phyloP scores from a whole-genome alignment of 768 basidiomycete species.

The Dentipellis sp. region DNA sequence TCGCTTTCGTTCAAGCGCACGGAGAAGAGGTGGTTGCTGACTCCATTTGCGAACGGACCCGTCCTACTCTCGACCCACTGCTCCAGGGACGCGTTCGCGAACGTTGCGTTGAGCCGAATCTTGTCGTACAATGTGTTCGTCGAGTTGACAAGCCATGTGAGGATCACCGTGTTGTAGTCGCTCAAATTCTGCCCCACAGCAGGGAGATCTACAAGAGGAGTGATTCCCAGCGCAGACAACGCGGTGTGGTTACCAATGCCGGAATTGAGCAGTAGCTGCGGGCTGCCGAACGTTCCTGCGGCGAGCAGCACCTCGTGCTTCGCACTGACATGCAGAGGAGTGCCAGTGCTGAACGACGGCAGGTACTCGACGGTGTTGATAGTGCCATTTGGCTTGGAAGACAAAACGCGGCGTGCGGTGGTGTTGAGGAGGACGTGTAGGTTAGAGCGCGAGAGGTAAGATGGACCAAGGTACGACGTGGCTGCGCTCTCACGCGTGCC shows the following conservation, averaged over 20 bases:
- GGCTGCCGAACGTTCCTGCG: neutral
- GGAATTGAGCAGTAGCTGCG: neutral
- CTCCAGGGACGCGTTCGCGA: neutral
- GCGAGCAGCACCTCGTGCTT: neutral
- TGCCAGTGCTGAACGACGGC: neutral
- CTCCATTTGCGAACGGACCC: neutral
- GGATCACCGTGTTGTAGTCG: neutral
- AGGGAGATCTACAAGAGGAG: neutral
- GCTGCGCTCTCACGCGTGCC: constrained; percentile 3
- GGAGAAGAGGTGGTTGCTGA: neutral
- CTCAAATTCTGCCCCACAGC: neutral
- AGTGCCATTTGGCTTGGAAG: neutral
- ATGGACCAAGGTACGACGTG: constrained; percentile 1
- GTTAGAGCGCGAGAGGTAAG: constrained; percentile 2
- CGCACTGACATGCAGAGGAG: constrained; percentile 1
- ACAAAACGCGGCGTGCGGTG: constrained; percentile 3
- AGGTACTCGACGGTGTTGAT: constrained; percentile 4
- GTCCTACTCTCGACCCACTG: neutral
- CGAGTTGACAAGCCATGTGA: neutral
- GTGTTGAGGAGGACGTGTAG: constrained; percentile 1
- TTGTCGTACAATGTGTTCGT: constrained; percentile 1
- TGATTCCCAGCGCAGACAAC: neutral
- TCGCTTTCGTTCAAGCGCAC: constrained; percentile 5
- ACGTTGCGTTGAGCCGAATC: neutral
- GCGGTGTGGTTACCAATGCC: neutral